Evolutionary conservation across 2,329 filamentous ascomycete species (phyloP).

Genomic region (Fusarium marasasianum): DNA sequence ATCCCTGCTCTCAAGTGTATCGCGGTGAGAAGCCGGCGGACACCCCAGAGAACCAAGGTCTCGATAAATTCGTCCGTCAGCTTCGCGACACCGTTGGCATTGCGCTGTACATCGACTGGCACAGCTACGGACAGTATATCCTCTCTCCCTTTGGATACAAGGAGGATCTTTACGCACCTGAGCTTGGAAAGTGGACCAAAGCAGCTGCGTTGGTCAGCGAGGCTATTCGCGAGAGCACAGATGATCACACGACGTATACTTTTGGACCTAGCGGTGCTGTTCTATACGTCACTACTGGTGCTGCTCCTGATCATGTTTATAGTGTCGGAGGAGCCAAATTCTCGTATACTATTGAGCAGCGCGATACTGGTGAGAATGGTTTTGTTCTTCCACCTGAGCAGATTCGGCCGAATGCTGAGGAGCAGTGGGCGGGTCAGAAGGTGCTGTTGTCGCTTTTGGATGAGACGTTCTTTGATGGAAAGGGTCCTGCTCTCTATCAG

Average conservation of each 20-base stretch:
- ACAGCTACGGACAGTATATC: conserved; percentile 56
- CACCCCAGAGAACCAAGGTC: conserved; percentile 57
- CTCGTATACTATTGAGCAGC: conserved; percentile 53
- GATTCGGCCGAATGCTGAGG: conserved; percentile 49
- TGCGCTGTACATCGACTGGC: conserved; percentile 59
- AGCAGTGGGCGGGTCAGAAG: conserved; percentile 52
- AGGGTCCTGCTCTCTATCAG: conserved; percentile 36
- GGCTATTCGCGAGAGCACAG: conserved; percentile 47
- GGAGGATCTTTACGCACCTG: conserved; percentile 51
- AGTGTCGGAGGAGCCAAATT: conserved; percentile 45
- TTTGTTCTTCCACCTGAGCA: conserved; percentile 51
- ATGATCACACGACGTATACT: conserved; percentile 45
- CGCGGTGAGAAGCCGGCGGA: conserved; percentile 53
- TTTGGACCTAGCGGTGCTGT: conserved; percentile 51
- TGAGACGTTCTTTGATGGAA: conserved; percentile 49
- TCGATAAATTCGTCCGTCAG: conserved; percentile 48
- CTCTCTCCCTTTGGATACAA: conserved; percentile 58
- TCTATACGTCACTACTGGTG: conserved; percentile 49
- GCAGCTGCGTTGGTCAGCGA: conserved; percentile 45
- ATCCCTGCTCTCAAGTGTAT: conserved; percentile 60
- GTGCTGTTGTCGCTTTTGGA: conserved; percentile 46
- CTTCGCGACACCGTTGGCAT: conserved; percentile 50
- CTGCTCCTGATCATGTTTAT: conserved; percentile 44
- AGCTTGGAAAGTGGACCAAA: conserved; percentile 51
- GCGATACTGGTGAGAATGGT: conserved; percentile 47